Percentiles rank a stretch among this genome's conserved stretches.
Evolutionary conservation across 768 basidiomycete species (phyloP).

Genomic region (Trametes meyenii): DNA sequence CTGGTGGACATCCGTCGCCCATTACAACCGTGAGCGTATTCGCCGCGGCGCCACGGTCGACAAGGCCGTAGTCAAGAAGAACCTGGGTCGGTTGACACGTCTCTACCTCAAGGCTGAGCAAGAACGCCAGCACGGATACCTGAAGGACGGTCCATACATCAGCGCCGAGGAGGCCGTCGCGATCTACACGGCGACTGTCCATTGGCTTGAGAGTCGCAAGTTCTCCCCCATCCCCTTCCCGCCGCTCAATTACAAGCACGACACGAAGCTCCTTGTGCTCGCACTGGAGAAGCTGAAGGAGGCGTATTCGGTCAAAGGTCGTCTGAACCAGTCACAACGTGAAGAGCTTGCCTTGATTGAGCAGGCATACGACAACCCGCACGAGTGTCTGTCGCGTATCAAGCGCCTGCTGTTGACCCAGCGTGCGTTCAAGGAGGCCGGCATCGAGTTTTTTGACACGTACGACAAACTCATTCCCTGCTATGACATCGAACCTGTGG

Average conservation of each 20-base stretch:
- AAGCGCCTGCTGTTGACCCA: constrained; percentile 96
- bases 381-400: constrained; percentile 98
- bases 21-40: constrained; percentile 98
- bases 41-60: constrained; percentile 95
- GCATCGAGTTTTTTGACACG: constrained; percentile 96
- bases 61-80: constrained; percentile 99
- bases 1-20: constrained; percentile 99
- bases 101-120: constrained; percentile 99
- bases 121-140: constrained; percentile 96
- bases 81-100: constrained; percentile 95
- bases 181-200: constrained; percentile 97
- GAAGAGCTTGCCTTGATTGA: constrained; percentile 98
- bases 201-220: constrained; percentile 98
- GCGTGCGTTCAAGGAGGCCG: constrained; percentile 97
- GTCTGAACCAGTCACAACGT: constrained; percentile 96
- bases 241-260: constrained; percentile 98
- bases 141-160: constrained; percentile 99
- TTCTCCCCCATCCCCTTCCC: constrained; percentile 99
- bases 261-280: constrained; percentile 95
- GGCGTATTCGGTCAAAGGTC: constrained; percentile 96
- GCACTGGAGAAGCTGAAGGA: constrained; percentile 99
- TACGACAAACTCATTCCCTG: constrained; percentile 99
- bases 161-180: constrained; percentile 99
- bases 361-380: constrained; percentile 99
- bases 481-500: constrained; percentile 98